Percentiles rank a stretch among this genome's conserved stretches.
These are phyloP conservation scores for Yarrowia hollandica DNA, from an alignment of 805 yeast genomes.

Conservation along the genomic window DNA sequence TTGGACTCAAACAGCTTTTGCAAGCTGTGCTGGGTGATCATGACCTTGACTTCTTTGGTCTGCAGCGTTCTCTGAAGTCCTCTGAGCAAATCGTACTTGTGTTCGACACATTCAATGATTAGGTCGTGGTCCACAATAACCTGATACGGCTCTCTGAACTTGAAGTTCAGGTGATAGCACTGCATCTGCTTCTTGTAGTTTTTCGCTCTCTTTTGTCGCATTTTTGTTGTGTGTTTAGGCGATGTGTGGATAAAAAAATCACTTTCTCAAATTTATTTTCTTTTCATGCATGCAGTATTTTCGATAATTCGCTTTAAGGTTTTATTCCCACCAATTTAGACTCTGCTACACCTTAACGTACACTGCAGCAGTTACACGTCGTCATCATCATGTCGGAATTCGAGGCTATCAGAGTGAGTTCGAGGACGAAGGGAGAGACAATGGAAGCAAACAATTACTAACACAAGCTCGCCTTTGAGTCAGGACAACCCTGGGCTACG, in stretches of 20 bases:
- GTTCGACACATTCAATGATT: constrained; percentile 61
- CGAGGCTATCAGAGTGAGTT: constrained; percentile 28
- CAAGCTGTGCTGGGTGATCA: constrained; percentile 96
- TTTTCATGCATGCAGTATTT: constrained; percentile 26
- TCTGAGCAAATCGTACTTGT: constrained; percentile 76
- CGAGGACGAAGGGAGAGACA: background rate
- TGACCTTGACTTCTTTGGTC: constrained; percentile 57
- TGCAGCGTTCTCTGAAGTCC: constrained; percentile 81
- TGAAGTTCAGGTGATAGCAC: constrained; percentile 79
- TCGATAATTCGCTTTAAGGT: constrained; percentile 18
- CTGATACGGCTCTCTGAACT: constrained; percentile 92
- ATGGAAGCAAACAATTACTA: background rate
- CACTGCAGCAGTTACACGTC: constrained; percentile 25
- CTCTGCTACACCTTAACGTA: constrained; percentile 1
- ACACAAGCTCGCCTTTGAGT: constrained; percentile 28
- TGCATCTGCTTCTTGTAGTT: constrained; percentile 90
- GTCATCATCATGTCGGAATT: constrained; percentile 29
- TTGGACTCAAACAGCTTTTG: constrained; percentile 73
- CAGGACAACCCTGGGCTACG: constrained; percentile 20
- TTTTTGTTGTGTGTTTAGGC: constrained; percentile 39
- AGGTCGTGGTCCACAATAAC: constrained; percentile 81
- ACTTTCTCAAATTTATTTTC: background rate
- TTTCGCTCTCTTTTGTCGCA: constrained; percentile 97
- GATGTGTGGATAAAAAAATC: background rate
- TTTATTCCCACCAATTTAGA: background rate